Evolutionary conservation across 1,284 basidiomycete genomes (phyloP).

Genomic region (Athelia sp.): DNA sequence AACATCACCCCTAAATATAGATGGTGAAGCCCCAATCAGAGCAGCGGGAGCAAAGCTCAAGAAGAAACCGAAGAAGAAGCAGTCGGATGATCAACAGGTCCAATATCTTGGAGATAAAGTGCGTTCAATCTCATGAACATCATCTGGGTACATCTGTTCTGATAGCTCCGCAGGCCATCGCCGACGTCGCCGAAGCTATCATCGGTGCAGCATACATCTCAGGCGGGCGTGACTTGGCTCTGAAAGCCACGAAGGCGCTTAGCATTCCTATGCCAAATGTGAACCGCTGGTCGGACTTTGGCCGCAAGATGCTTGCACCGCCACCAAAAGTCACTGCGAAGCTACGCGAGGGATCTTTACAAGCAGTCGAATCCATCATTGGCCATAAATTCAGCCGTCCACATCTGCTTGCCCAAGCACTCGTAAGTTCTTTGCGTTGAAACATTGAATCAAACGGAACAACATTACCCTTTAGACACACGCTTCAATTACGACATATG

Average conservation of each 20-base stretch:
- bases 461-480: conserved; percentile 47
- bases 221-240: conserved; percentile 59
- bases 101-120: conserved; percentile 79
- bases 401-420: conserved; percentile 61
- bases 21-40: neutral
- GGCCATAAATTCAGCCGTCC: conserved; percentile 56
- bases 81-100: conserved; percentile 38
- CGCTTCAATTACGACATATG: conserved; percentile 48
- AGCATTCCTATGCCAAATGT: conserved; percentile 56
- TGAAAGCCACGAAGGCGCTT: conserved; percentile 58
- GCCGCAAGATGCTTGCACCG: conserved; percentile 38
- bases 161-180: conserved; percentile 51
- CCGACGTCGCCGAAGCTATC: conserved; percentile 78
- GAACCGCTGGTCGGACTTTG: conserved; percentile 68
- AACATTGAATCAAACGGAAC: neutral
- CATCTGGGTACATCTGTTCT: conserved; percentile 4
- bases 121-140: neutral
- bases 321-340: conserved; percentile 36
- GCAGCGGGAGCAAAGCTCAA: conserved; percentile 9
- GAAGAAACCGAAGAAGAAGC: conserved; percentile 35
- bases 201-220: conserved; percentile 75
- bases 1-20: neutral
- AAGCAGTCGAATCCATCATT: conserved; percentile 57
- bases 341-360: conserved; percentile 38
- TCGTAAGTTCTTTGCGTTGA: conserved; percentile 40